phyloP scores from a whole-genome alignment of 805 yeast species.

The Metschnikowia drakensbergensis region DNA sequence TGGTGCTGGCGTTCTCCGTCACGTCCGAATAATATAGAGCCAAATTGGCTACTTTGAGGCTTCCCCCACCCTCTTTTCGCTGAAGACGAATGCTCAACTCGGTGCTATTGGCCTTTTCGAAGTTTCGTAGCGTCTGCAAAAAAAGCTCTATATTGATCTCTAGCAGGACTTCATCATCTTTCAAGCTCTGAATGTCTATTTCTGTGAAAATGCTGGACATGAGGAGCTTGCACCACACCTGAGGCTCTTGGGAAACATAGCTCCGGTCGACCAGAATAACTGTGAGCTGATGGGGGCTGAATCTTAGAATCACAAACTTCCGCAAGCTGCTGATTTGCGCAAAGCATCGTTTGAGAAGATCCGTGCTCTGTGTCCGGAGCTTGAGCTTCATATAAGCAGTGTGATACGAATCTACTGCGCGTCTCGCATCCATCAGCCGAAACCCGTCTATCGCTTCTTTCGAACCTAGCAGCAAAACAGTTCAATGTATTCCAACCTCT shows the following conservation, averaged over 20 bases:
- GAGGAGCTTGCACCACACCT: slow-evolving; percentile 60
- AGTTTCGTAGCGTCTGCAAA: slow-evolving; percentile 53
- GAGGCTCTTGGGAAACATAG: slow-evolving; percentile 52
- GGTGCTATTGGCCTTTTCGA: slow-evolving; percentile 49
- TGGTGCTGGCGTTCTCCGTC: slow-evolving; percentile 38
- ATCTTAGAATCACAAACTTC: slow-evolving; percentile 53
- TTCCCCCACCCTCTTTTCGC: slow-evolving; percentile 31
- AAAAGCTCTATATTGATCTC: slow-evolving; percentile 63
- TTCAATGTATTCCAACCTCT: no score
- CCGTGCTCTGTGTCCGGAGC: slow-evolving; percentile 25
- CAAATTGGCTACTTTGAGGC: slow-evolving; percentile 45
- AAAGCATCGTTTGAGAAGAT: slow-evolving; percentile 36
- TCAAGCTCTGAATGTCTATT: slow-evolving; percentile 48
- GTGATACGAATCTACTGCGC: slow-evolving; percentile 1
- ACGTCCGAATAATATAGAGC: slow-evolving; percentile 53
- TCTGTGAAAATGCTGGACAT: slow-evolving; percentile 43
- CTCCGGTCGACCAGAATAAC: slow-evolving; percentile 46
- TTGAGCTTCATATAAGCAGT: slow-evolving; percentile 23
- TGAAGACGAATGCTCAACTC: slow-evolving; percentile 52
- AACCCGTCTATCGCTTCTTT: no score
- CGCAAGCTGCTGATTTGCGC: slow-evolving; percentile 50
- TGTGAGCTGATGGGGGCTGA: slow-evolving; percentile 46
- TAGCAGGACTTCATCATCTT: slow-evolving; percentile 53
- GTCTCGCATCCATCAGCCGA: background rate
- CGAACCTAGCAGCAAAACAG: background rate